Conservation (phyloP, 768 basidiomycete genomes). For the Hirschioporus abietinus region DNA sequence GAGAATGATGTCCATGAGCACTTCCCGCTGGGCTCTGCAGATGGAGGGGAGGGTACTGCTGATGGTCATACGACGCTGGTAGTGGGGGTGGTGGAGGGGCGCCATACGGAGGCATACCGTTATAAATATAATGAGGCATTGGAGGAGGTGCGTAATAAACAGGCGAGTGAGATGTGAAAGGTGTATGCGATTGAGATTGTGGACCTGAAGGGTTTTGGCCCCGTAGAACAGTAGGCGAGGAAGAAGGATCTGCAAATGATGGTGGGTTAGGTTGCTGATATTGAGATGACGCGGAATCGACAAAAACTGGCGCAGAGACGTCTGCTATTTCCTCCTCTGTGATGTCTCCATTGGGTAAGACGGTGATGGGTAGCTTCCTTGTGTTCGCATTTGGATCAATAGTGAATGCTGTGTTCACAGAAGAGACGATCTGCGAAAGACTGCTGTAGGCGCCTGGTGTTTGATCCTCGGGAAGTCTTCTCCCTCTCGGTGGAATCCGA, state of each 20-base stretch:
- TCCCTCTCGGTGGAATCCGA: conserved; percentile 31
- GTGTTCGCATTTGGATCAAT: not conserved
- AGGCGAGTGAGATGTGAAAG: conserved; percentile 1
- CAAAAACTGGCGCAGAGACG: not conserved
- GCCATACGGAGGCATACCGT: not conserved
- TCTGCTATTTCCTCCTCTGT: not conserved
- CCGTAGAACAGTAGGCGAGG: not conserved
- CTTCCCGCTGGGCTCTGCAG: not conserved
- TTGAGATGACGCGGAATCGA: not conserved
- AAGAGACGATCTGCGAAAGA: not conserved
- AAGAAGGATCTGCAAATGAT: not conserved
- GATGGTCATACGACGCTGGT: not conserved
- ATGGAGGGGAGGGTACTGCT: conserved; percentile 1
- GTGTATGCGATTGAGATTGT: not conserved
- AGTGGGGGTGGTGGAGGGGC: not conserved
- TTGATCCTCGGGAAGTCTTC: conserved; percentile 38
- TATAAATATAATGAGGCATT: conserved; percentile 1
- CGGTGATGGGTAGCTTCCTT: not conserved
- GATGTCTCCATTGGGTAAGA: not conserved
- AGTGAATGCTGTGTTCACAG: not conserved
- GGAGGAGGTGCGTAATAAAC: conserved; percentile 2
- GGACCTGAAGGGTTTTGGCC: not conserved
- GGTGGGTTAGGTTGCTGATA: not conserved
- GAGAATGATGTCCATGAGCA: not conserved
- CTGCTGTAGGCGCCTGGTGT: not conserved